Percentiles rank a stretch among this genome's conserved stretches.
Conservation (phyloP, 176 grass and related monocot genomes). For the Chrysopogon serrulatus region DNA sequence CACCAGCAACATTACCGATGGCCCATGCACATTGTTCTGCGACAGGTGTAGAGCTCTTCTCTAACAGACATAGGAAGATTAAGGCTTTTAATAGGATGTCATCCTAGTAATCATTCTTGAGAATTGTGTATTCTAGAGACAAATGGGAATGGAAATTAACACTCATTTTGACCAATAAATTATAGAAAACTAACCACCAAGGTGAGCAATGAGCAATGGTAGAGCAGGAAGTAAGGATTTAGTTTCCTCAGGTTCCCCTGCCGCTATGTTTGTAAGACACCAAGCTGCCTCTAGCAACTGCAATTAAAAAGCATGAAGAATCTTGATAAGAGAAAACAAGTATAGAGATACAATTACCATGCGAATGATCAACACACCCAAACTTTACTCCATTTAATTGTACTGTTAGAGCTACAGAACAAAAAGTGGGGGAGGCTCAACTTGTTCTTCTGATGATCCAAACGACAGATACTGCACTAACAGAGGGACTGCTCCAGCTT, state of each 20-base stretch:
- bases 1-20: conserved; percentile 91
- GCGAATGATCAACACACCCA: not conserved
- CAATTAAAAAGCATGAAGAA: conserved; percentile 27
- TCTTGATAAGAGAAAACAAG: conserved; percentile 14
- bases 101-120: not conserved
- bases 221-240: conserved; percentile 72
- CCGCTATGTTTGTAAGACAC: conserved; percentile 96
- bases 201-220: conserved; percentile 89
- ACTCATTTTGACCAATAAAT: conserved; percentile 23
- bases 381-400: conserved; percentile 3
- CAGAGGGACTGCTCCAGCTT: conserved; percentile 77
- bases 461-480: conserved; percentile 89
- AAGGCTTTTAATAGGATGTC: conserved; percentile 21
- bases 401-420: not conserved
- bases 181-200: conserved; percentile 73
- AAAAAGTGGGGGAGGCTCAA: conserved; percentile 22
- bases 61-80: conserved; percentile 52
- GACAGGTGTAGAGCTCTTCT: conserved; percentile 74
- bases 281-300: conserved; percentile 96
- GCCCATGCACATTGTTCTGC: conserved; percentile 97
- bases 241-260: conserved; percentile 84
- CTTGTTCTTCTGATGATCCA: conserved; percentile 94
- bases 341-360: not conserved
- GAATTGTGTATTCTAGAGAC: not conserved
- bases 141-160: not conserved